Conservation (phyloP, 441 rosid genomes). For the Croton laevigatus region DNA sequence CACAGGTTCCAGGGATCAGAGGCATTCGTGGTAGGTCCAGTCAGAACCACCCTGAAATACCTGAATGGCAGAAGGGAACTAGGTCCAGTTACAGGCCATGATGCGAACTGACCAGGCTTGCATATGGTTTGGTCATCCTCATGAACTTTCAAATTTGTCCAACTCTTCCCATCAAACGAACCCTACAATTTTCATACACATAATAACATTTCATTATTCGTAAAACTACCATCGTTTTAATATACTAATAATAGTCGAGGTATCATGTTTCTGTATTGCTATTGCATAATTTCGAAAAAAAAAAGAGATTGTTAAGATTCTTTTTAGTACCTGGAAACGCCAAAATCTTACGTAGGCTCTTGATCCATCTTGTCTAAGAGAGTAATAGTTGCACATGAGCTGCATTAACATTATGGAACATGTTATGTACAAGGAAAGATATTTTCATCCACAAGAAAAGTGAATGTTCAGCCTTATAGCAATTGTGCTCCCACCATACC, state of each 20-base stretch:
- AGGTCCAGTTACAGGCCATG: slow-evolving; percentile 77
- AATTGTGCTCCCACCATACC: too few species aligned
- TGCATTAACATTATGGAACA: slow-evolving; percentile 33
- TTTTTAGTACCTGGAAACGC: slow-evolving; percentile 73
- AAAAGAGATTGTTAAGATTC: neutral
- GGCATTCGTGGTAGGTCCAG: slow-evolving; percentile 65
- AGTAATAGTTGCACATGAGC: slow-evolving; percentile 96
- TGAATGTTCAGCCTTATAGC: too few species aligned
- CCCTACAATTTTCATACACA: slow-evolving; percentile 39
- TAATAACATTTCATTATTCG: too few species aligned
- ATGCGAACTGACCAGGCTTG: slow-evolving; percentile 82
- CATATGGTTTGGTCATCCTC: slow-evolving; percentile 78
- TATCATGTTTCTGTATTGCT: too few species aligned
- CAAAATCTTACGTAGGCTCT: slow-evolving; percentile 69
- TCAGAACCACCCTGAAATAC: slow-evolving; percentile 68
- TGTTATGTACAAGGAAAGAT: neutral
- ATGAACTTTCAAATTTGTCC: slow-evolving; percentile 74
- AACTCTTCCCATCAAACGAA: slow-evolving; percentile 64
- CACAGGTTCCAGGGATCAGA: slow-evolving; percentile 79
- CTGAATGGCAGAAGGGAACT: slow-evolving; percentile 77
- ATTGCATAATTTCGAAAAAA: too few species aligned
- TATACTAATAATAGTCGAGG: too few species aligned
- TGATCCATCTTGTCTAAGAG: slow-evolving; percentile 91
- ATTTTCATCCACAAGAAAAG: too few species aligned
- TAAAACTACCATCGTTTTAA: neutral